Evolutionary conservation across 2,329 filamentous ascomycete genomes (phyloP), one percentile per base, ranked within the genome.

Genomic region (Sclerotinia sclerotiorum): DNA sequence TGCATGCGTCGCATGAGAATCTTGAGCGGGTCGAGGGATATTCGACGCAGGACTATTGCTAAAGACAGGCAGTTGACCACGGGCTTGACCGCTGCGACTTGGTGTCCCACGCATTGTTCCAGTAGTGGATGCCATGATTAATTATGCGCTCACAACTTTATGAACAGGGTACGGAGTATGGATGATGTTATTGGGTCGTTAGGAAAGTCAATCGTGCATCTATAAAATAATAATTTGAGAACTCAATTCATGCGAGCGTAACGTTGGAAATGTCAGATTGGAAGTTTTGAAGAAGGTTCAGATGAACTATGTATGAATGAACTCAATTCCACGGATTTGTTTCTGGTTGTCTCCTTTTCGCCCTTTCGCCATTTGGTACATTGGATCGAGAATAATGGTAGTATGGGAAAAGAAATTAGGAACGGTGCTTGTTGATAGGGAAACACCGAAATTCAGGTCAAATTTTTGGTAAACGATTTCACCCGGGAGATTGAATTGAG

Each of bases 11-110:
- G 78, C 78, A 69, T 84, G 82, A 69, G 79, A 79, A 63, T 93
- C 91, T 72, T 87, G 83, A 63, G 91, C 87, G 57, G 91, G 91
- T 75, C 91, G 86, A 74, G 90, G 90, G 77, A 93, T 93, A 77
- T 81, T 84, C 62, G 90, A 93, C 68, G 81, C 80, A 69, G 86
- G 88, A 79, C 87, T 90, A 79, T 84, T 87, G 78, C 80, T 79
- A 78, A 89, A 89, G 72, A 72, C 70, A 29, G 86, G 85, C 70
- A 87, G 81, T 74, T 80, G 81, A 73, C 84, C 86, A 75, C 88
- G 85, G 74, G 81, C 80, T 80, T 90, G 82, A 73, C 80, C 82
- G 64, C 55, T 44, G 72, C 87, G 85, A 78, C 78, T 90, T 74
- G 90, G 90, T 71, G 89, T 92, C 74, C 88, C 88, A 82, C 90